phyloP scores from a whole-genome alignment of 352 stramenopile genomes.

The Pythium aquatile region DNA sequence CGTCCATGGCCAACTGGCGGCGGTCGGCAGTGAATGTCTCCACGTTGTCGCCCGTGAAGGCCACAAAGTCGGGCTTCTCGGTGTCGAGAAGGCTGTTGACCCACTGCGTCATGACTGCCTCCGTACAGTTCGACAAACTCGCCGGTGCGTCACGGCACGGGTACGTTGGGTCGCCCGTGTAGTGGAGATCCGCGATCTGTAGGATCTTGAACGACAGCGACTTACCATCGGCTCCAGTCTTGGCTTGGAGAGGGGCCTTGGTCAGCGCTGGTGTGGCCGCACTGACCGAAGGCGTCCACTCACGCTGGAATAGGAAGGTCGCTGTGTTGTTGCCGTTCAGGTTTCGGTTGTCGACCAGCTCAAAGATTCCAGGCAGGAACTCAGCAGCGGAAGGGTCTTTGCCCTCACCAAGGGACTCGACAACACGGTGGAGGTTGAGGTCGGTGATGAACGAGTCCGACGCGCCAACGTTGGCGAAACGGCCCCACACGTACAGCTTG shows the following conservation, averaged over 20 bases:
- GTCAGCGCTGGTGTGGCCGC: neutral
- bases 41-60: slow-evolving; percentile 62
- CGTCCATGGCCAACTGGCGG: slow-evolving; percentile 34
- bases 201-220: slow-evolving; percentile 55
- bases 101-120: slow-evolving; percentile 39
- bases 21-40: slow-evolving; percentile 17
- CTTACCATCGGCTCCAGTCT: slow-evolving; percentile 17
- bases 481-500: neutral
- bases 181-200: slow-evolving; percentile 68
- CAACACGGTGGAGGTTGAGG: slow-evolving; percentile 6
- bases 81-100: slow-evolving; percentile 52
- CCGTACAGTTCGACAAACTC: no score
- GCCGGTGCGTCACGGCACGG: slow-evolving; percentile 33
- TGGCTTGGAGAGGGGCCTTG: slow-evolving; percentile 33
- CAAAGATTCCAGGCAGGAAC: slow-evolving; percentile 14
- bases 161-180: slow-evolving; percentile 38
- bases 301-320: slow-evolving; percentile 5
- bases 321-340: slow-evolving; percentile 3
- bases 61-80: slow-evolving; percentile 63
- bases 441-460: slow-evolving; percentile 12
- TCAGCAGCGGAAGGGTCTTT: neutral
- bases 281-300: no score
- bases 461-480: neutral
- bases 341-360: neutral
- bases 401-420: neutral